These are phyloP conservation scores for Trametes meyenii DNA, from an alignment of 768 basidiomycete genomes.

Conservation along the genomic window DNA sequence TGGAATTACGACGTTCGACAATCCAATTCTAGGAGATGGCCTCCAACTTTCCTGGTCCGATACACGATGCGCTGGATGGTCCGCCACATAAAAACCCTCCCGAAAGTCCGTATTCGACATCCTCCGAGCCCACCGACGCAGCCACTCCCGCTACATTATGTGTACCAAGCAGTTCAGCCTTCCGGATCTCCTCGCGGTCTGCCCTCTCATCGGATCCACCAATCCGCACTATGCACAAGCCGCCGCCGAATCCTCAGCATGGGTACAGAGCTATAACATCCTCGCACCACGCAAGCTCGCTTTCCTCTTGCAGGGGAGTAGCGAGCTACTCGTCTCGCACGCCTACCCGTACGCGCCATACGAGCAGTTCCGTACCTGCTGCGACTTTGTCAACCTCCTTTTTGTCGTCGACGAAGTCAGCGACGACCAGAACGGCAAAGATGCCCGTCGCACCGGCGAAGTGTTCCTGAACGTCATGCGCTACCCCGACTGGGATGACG, in stretches of 20 bases:
- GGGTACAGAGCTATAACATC: conserved; percentile 65
- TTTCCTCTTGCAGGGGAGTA: conserved; percentile 64
- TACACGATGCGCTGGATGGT: background rate
- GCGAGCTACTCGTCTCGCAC: conserved; percentile 65
- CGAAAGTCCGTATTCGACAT: background rate
- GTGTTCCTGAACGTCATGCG: conserved; percentile 60
- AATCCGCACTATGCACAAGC: conserved; percentile 63
- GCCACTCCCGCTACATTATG: conserved; percentile 11
- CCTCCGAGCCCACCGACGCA: background rate
- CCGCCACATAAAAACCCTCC: conserved; percentile 9
- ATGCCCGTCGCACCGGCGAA: conserved; percentile 57
- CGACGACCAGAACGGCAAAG: conserved; percentile 64
- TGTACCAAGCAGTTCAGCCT: conserved; percentile 46
- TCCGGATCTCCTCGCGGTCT: conserved; percentile 57
- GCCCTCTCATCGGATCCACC: conserved; percentile 51
- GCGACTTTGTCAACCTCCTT: conserved; percentile 56
- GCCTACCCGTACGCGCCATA: conserved; percentile 63
- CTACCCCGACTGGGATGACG: conserved; percentile 57
- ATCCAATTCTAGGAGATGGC: background rate
- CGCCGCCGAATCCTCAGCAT: conserved; percentile 60
- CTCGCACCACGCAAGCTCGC: conserved; percentile 65
- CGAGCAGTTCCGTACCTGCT: conserved; percentile 62
- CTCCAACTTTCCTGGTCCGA: background rate
- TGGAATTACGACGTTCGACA: background rate
- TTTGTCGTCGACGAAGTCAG: conserved; percentile 74